phyloP scores from a whole-genome alignment of 768 basidiomycete genomes.

The Boletus bicolor region DNA sequence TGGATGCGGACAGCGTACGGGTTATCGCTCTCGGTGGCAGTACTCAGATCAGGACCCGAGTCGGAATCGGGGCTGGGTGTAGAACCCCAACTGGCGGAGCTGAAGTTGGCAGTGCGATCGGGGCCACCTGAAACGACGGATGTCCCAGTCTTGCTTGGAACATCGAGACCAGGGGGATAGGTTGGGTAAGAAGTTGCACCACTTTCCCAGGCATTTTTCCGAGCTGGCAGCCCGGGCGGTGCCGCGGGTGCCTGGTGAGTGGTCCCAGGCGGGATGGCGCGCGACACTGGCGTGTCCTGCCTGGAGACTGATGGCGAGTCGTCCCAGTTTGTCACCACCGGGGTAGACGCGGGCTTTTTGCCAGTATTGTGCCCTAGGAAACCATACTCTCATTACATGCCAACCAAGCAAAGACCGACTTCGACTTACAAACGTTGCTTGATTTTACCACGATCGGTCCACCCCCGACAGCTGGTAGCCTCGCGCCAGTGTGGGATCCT shows the following conservation, averaged over 20 bases:
- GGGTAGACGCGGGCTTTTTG: background rate
- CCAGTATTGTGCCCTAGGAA: conserved; percentile 17
- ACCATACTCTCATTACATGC: background rate
- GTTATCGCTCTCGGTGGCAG: conserved; percentile 25
- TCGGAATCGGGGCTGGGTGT: conserved; percentile 29
- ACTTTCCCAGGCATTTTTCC: conserved; percentile 11
- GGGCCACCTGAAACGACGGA: background rate
- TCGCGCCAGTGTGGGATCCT: conserved; percentile 1
- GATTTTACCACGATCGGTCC: conserved; percentile 27
- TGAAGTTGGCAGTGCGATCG: conserved; percentile 10
- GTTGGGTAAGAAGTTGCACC: conserved; percentile 6
- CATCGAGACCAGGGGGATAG: conserved; percentile 12
- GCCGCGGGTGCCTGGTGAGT: conserved; percentile 2
- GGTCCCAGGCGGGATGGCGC: conserved; percentile 1
- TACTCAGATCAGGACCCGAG: conserved; percentile 22
- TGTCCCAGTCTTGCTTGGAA: background rate
- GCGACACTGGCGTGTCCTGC: conserved; percentile 12
- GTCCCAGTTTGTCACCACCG: conserved; percentile 20
- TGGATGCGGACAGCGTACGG: conserved; percentile 19
- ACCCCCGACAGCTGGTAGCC: conserved; percentile 27
- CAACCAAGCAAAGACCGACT: too few species aligned
- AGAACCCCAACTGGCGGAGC: conserved; percentile 23
- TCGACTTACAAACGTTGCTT: conserved; percentile 28
- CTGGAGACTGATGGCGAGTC: conserved; percentile 15
- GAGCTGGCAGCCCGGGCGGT: conserved; percentile 11